phyloP scores from a whole-genome alignment of 305 asterid genomes.

The Andrographis paniculata region DNA sequence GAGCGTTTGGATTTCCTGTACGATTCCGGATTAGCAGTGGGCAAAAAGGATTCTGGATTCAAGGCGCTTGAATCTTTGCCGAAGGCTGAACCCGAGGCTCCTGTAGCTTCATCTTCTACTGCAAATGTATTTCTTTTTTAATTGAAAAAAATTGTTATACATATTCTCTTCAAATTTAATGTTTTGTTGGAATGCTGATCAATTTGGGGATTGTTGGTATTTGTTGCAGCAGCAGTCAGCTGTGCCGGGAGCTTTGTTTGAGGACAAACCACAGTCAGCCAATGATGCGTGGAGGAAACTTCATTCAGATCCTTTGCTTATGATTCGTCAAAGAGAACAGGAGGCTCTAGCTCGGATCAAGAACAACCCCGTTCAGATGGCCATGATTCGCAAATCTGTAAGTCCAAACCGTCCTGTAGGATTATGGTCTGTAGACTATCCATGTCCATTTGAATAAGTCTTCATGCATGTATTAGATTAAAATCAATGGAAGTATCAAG shows the following conservation, averaged over 20 bases:
- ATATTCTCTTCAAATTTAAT: neutral
- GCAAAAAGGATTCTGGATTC: slow-evolving; percentile 68
- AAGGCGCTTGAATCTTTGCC: slow-evolving; percentile 68
- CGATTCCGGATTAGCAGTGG: slow-evolving; percentile 89
- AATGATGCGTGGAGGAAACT: slow-evolving; percentile 97
- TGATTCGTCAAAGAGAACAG: slow-evolving; percentile 90
- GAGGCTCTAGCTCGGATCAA: slow-evolving; percentile 87
- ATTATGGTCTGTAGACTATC: slow-evolving; percentile 4
- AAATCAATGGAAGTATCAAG: neutral
- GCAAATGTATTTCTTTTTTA: slow-evolving; percentile 28
- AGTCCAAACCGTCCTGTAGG: slow-evolving; percentile 18
- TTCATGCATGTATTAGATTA: neutral
- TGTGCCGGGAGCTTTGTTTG: slow-evolving; percentile 65
- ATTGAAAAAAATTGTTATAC: neutral
- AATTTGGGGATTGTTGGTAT: neutral
- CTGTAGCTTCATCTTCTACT: slow-evolving; percentile 44
- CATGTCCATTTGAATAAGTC: slow-evolving; percentile 2
- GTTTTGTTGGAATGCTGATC: slow-evolving; percentile 9
- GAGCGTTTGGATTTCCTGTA: slow-evolving; percentile 91
- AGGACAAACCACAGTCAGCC: slow-evolving; percentile 55
- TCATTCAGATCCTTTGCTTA: slow-evolving; percentile 84
- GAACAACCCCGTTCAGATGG: slow-evolving; percentile 91
- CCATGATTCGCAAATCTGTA: slow-evolving; percentile 93
- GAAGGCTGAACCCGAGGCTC: slow-evolving; percentile 35
- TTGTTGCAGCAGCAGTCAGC: slow-evolving; percentile 38